Evolutionary conservation across 345 rosid species (phyloP).

Genomic region (Syzygium jambos): DNA sequence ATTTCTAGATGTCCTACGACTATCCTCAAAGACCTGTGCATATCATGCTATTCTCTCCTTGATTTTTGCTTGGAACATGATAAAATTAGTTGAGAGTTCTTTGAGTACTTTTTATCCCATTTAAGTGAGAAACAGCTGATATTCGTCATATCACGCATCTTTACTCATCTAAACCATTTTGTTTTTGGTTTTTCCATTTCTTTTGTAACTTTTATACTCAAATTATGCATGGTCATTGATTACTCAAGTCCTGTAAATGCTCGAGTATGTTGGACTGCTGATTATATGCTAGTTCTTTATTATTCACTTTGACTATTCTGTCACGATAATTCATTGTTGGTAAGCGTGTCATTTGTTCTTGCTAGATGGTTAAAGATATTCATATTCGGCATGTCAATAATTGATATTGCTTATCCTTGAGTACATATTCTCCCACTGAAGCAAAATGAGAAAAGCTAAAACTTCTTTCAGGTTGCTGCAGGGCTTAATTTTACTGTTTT

Average conservation of each 20-base stretch:
- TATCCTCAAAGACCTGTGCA: background rate
- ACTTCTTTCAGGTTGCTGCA: slow-evolving; percentile 69
- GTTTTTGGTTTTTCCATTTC: background rate
- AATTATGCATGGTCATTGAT: background rate
- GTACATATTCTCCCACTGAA: background rate
- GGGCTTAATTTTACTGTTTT: slow-evolving; percentile 87
- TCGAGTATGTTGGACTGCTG: background rate
- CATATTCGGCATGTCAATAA: background rate
- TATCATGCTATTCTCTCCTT: background rate
- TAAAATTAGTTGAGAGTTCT: background rate
- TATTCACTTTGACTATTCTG: background rate
- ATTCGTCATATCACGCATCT: background rate
- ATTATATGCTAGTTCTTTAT: background rate
- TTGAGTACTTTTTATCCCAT: background rate
- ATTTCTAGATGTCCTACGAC: background rate
- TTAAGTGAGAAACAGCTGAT: background rate
- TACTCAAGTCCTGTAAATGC: background rate
- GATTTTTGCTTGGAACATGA: background rate
- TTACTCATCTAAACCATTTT: background rate
- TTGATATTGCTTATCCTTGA: background rate
- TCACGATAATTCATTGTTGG: background rate
- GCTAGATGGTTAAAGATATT: background rate
- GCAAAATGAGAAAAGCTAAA: background rate
- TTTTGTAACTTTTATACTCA: background rate
- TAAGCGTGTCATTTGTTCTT: background rate